These are phyloP conservation scores for Emericellopsis cladophorae DNA, from an alignment of 2,329 filamentous ascomycete genomes.

Conservation along the genomic window DNA sequence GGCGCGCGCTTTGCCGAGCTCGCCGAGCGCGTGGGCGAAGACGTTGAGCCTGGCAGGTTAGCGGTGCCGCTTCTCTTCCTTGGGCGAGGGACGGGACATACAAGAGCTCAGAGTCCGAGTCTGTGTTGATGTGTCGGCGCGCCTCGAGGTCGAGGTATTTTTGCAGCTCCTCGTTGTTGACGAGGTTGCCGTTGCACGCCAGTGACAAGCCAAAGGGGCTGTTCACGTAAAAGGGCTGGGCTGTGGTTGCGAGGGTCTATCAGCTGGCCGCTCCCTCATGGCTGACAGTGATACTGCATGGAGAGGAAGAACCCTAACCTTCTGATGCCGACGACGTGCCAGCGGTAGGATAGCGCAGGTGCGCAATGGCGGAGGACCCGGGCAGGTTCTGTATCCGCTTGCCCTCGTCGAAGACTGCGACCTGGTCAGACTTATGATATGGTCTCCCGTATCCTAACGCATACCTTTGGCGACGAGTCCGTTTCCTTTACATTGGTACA, in stretches of 20 bases:
- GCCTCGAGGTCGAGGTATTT: conserved; percentile 64
- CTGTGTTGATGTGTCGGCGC: conserved; percentile 80
- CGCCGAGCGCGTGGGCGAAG: conserved; percentile 70
- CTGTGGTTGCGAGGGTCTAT: conserved; percentile 13
- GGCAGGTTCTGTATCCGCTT: conserved; percentile 45
- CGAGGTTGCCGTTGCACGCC: conserved; percentile 79
- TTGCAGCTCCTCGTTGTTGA: conserved; percentile 60
- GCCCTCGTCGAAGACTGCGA: conserved; percentile 67
- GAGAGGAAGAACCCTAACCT: too few relatives aligned
- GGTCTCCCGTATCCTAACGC: too few relatives aligned
- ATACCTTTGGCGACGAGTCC: conserved; percentile 64
- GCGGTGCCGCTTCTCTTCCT: neutral
- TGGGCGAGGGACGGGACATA: conserved; percentile 1
- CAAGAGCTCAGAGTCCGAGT: conserved; percentile 78
- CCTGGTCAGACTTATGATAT: too few relatives aligned
- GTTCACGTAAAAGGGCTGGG: conserved; percentile 85
- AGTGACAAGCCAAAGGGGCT: conserved; percentile 44
- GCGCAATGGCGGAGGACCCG: conserved; percentile 74
- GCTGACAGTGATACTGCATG: too few relatives aligned
- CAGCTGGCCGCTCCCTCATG: too few relatives aligned
- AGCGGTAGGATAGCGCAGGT: conserved; percentile 81
- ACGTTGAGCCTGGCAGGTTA: conserved; percentile 50
- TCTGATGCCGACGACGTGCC: conserved; percentile 33
- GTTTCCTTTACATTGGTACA: conserved; percentile 84
- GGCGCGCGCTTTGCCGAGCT: conserved; percentile 69